A percentile compares a stretch with the other conserved stretches of the same genome.
Evolutionary conservation across 2,329 filamentous ascomycete species (phyloP).

Genomic region (Nemania abortiva): DNA sequence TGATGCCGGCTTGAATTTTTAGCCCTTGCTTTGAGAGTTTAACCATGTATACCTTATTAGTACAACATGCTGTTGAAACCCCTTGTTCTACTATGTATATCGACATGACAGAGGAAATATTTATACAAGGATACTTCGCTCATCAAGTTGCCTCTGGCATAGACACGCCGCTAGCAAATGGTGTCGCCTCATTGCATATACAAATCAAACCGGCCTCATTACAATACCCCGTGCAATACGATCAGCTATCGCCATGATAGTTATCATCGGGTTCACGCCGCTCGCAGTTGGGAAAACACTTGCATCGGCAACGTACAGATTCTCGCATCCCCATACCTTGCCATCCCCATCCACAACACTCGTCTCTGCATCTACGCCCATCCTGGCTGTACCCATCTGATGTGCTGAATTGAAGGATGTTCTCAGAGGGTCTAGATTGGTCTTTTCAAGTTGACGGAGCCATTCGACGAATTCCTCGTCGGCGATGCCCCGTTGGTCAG

Average conservation of each 20-base stretch:
- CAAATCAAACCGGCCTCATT: not conserved
- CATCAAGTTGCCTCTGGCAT: not conserved
- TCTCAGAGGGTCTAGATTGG: slow-evolving; percentile 19
- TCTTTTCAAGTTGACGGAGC: slow-evolving; percentile 16
- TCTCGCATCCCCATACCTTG: slow-evolving; percentile 60
- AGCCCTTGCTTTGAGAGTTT: too few relatives aligned
- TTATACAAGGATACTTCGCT: not conserved
- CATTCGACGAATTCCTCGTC: slow-evolving; percentile 24
- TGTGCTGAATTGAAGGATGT: slow-evolving; percentile 59
- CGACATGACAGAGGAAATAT: not conserved
- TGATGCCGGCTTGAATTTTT: too few relatives aligned
- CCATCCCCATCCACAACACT: slow-evolving; percentile 60
- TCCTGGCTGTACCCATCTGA: slow-evolving; percentile 64
- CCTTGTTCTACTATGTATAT: too few relatives aligned
- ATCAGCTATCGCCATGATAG: slow-evolving; percentile 63
- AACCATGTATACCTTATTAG: too few relatives aligned
- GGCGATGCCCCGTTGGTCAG: not conserved
- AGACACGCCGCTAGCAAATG: not conserved
- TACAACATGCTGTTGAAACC: too few relatives aligned
- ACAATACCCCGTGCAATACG: slow-evolving; percentile 41
- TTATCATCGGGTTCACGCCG: slow-evolving; percentile 65
- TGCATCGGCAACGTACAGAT: slow-evolving; percentile 61
- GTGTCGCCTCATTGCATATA: not conserved
- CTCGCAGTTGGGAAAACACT: slow-evolving; percentile 64
- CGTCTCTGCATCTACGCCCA: slow-evolving; percentile 55